Percentiles rank a stretch among this genome's conserved stretches.
These are phyloP conservation scores for Stagonosporopsis vannaccii DNA, from an alignment of 2,329 filamentous ascomycete species.

Conservation along the genomic window DNA sequence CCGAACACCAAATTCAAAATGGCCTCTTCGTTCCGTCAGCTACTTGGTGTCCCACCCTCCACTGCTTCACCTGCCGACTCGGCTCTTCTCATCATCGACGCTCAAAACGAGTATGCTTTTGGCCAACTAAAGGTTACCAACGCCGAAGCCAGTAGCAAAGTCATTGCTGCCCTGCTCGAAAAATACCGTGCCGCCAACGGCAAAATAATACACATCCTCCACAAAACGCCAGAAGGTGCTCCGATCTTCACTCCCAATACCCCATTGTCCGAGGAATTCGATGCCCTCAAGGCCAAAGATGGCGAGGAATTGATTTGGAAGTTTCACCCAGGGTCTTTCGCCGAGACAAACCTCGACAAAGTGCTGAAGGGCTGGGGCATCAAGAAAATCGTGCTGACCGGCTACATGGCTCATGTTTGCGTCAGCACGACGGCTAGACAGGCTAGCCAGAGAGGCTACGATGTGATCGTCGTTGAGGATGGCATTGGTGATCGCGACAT, in stretches of 20 bases:
- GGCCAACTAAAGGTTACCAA: slow-evolving; percentile 64
- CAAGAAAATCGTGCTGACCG: slow-evolving; percentile 67
- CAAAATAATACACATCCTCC: slow-evolving; percentile 67
- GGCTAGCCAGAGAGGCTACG: slow-evolving; percentile 65
- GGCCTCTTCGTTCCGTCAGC: slow-evolving; percentile 54
- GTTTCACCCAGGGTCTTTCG: slow-evolving; percentile 64
- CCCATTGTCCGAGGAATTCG: slow-evolving; percentile 64
- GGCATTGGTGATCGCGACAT: slow-evolving; percentile 71
- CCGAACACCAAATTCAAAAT: neutral
- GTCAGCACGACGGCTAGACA: slow-evolving; percentile 67
- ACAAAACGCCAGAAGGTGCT: slow-evolving; percentile 64
- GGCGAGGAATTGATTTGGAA: slow-evolving; percentile 65
- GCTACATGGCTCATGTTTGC: slow-evolving; percentile 71
- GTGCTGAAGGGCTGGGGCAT: slow-evolving; percentile 58
- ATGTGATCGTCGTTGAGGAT: slow-evolving; percentile 66
- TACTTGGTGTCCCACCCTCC: slow-evolving; percentile 62
- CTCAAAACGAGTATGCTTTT: slow-evolving; percentile 71
- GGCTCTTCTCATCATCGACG: slow-evolving; percentile 72
- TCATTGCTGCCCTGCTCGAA: slow-evolving; percentile 63
- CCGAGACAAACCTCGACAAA: slow-evolving; percentile 64
- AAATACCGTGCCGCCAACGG: slow-evolving; percentile 63
- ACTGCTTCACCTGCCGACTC: slow-evolving; percentile 64
- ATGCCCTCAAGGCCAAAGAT: slow-evolving; percentile 60
- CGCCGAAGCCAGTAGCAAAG: slow-evolving; percentile 60
- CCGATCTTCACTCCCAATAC: slow-evolving; percentile 71